Evolutionary conservation across 2,329 filamentous ascomycete genomes (phyloP), one percentile per base, ranked within the genome.

Genomic region (Sarocladium brachiariae): DNA sequence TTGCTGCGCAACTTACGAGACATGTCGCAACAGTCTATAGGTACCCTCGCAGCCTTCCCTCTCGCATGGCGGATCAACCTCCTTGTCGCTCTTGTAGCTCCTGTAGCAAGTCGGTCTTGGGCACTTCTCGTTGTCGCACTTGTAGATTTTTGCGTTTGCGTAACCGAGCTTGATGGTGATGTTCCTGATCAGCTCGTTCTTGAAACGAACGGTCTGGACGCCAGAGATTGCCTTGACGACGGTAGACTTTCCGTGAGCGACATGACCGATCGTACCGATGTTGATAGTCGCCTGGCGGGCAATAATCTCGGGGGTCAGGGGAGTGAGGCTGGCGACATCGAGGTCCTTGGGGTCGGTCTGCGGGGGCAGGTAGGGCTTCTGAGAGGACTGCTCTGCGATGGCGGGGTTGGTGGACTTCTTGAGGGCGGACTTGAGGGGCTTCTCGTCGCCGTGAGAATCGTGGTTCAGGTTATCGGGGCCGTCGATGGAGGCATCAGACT

Each of bases 81-180:
- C 93, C 79, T 99, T 97, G 71, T 97, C 92, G 70, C 90, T 96
- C 83, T 95, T 96, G 78, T 88, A 99, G 72, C 89, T 96, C 70
- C 87, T 83, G 76, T 91, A 99, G 80, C 92, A 97, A 60, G 87
- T 91, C 57, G 93, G 93, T 62, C 93, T 81, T 53, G 93, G 93
- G 76, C 93, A 99, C 59, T 87, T 85, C 50, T 76, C 69, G 72
- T 89, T 96, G 72, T 96, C 89, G 72, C 93, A 99, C 79, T 96
- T 89, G 84, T 97, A 99, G 70, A 99, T 91, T 75, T 99, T 97
- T 63, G 93, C 93, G 71, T 99, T 99, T 69, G 93, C 93, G 70
- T 99, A 99, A 68, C 93, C 93, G 63, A 99, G 82, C 83, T 99
- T 99, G 78, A 99, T 99, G 64, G 93, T 99, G 65, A 99, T 99